Conservation (phyloP, 371 early-diverging fungal species). For the Phascolomyces articulosus region DNA sequence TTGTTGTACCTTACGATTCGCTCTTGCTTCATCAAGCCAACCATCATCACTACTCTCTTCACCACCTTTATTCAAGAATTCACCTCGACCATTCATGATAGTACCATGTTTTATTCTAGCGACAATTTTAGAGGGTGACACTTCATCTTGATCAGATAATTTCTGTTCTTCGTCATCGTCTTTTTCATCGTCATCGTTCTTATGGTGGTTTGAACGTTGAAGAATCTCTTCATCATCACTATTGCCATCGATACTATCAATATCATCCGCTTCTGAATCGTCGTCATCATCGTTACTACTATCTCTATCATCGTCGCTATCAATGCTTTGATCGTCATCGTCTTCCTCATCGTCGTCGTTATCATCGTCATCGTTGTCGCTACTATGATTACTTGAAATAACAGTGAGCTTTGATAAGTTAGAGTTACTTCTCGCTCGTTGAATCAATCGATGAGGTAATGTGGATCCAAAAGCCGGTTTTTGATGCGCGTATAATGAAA, state of each 20-base stretch:
- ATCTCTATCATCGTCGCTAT: slow-evolving; percentile 6
- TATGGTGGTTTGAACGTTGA: slow-evolving; percentile 16
- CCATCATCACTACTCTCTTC: slow-evolving; percentile 28
- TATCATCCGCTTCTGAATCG: neutral
- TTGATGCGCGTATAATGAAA: slow-evolving; percentile 18
- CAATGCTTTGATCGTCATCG: slow-evolving; percentile 14
- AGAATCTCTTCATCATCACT: slow-evolving; percentile 13
- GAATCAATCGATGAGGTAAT: slow-evolving; percentile 15
- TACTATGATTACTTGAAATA: neutral
- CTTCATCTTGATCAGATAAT: slow-evolving; percentile 20
- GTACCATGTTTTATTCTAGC: slow-evolving; percentile 50
- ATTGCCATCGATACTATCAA: slow-evolving; percentile 10
- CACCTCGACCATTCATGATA: slow-evolving; percentile 54
- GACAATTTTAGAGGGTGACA: slow-evolving; percentile 33
- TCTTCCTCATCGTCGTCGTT: slow-evolving; percentile 23
- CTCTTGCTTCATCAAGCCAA: slow-evolving; percentile 45
- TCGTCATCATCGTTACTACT: slow-evolving; percentile 14
- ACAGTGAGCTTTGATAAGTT: slow-evolving; percentile 18
- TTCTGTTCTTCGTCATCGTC: slow-evolving; percentile 18
- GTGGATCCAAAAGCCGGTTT: slow-evolving; percentile 13
- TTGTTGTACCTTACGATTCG: slow-evolving; percentile 38
- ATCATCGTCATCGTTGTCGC: slow-evolving; percentile 11
- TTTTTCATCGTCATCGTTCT: slow-evolving; percentile 30
- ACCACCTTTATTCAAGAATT: slow-evolving; percentile 40
- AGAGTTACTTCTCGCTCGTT: slow-evolving; percentile 22